Evolutionary conservation across 441 rosid genomes (phyloP).

Genomic region (Geranium incanum): DNA sequence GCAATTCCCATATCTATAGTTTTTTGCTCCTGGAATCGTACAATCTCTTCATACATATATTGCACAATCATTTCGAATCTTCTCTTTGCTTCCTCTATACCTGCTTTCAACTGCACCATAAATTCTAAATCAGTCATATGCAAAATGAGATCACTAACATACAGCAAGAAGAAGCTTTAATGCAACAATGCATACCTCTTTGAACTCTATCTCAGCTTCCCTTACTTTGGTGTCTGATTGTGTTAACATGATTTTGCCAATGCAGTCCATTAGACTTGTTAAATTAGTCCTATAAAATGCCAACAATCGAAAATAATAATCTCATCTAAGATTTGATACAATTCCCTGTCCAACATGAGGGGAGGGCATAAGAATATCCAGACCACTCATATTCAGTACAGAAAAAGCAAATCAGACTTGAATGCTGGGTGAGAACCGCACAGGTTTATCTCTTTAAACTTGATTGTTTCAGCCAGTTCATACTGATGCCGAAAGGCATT

Average conservation of each 20-base stretch:
- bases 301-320: too few relatives aligned
- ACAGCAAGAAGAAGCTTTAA: not conserved
- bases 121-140: not conserved
- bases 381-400: too few relatives aligned
- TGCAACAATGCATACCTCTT: slow-evolving; percentile 42
- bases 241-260: slow-evolving; percentile 82
- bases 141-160: not conserved
- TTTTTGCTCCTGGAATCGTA: slow-evolving; percentile 82
- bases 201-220: slow-evolving; percentile 81
- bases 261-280: slow-evolving; percentile 24
- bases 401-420: too few relatives aligned
- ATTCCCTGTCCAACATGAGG: too few relatives aligned
- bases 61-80: slow-evolving; percentile 69
- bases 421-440: slow-evolving; percentile 30
- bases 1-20: slow-evolving; percentile 78
- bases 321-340: too few relatives aligned
- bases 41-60: slow-evolving; percentile 86
- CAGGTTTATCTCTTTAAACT: slow-evolving; percentile 96
- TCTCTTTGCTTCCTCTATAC: slow-evolving; percentile 66
- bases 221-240: slow-evolving; percentile 70
- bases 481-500: slow-evolving; percentile 87
- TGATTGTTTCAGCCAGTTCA: slow-evolving; percentile 88
- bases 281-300: not conserved
- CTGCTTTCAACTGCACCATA: slow-evolving; percentile 67
- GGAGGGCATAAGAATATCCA: too few relatives aligned